Evolutionary conservation across 2,329 filamentous ascomycete species (phyloP).

Genomic region (Bipolaris victoriae): DNA sequence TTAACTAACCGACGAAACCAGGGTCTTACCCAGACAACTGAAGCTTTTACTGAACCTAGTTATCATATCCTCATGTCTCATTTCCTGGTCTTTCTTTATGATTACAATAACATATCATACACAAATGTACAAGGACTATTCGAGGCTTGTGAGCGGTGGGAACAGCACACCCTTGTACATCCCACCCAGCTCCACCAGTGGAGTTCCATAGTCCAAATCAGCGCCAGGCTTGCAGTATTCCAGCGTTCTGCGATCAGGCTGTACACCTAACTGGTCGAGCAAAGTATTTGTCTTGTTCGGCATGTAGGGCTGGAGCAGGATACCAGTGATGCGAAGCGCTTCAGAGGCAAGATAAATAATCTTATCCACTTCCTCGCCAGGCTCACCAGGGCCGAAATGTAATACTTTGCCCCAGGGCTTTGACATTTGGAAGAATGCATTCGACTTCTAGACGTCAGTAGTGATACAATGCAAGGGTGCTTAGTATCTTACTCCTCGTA

Average conservation of each 20-base stretch:
- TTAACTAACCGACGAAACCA: too few species aligned
- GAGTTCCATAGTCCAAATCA: constrained; percentile 73
- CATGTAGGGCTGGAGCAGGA: constrained; percentile 91
- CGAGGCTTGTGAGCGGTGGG: constrained; percentile 48
- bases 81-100: background rate
- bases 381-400: constrained; percentile 36
- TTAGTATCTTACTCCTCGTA: constrained; percentile 33
- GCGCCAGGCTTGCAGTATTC: constrained; percentile 65
- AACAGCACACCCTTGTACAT: constrained; percentile 59
- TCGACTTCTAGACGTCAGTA: constrained; percentile 57
- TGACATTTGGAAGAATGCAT: constrained; percentile 68
- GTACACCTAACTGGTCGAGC: constrained; percentile 79
- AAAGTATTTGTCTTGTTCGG: constrained; percentile 75
- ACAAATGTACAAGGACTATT: constrained; percentile 15
- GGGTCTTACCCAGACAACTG: background rate
- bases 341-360: constrained; percentile 76
- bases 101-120: constrained; percentile 8
- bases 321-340: constrained; percentile 76
- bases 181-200: constrained; percentile 50
- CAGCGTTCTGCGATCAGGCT: constrained; percentile 65
- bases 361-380: constrained; percentile 42
- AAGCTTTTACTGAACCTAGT: background rate
- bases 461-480: background rate
- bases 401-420: constrained; percentile 71
- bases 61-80: too few species aligned